These are phyloP conservation scores for Prunus kanzakura DNA, from an alignment of 306 rosid species.

Conservation along the genomic window DNA sequence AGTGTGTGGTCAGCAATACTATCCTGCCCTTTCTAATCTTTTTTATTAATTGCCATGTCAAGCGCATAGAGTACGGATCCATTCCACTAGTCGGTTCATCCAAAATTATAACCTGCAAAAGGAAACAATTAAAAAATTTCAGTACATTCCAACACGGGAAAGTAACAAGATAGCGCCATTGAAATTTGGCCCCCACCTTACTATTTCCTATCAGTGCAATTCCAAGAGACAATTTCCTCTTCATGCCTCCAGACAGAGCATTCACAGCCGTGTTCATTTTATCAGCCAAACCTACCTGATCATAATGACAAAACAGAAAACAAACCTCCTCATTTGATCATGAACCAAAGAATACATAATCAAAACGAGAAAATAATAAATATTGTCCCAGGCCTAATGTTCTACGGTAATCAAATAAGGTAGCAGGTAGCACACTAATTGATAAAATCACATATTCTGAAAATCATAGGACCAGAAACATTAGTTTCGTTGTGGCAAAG, in stretches of 20 bases:
- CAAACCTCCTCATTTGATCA: background rate
- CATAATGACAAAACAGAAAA: slow-evolving; percentile 27
- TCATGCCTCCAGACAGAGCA: slow-evolving; percentile 97
- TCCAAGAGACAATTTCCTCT: slow-evolving; percentile 95
- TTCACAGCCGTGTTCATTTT: slow-evolving; percentile 68
- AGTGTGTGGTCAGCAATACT: slow-evolving; percentile 89
- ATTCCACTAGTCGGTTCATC: slow-evolving; percentile 99
- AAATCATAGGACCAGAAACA: background rate
- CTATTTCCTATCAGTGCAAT: slow-evolving; percentile 91
- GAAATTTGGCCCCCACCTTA: slow-evolving; percentile 54
- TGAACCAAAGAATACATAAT: background rate
- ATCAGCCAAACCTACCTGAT: slow-evolving; percentile 94
- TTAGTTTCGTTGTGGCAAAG: background rate
- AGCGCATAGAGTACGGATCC: slow-evolving; percentile 99
- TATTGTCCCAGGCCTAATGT: background rate
- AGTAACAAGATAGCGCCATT: slow-evolving; percentile 6
- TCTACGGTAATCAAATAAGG: background rate
- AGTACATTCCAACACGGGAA: slow-evolving; percentile 13
- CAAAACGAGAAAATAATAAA: background rate
- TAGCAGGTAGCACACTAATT: background rate
- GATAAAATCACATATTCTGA: background rate
- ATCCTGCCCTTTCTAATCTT: slow-evolving; percentile 90
- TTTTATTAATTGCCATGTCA: slow-evolving; percentile 96
- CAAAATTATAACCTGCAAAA: slow-evolving; percentile 75
- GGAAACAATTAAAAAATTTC: slow-evolving; percentile 16